phyloP scores from a whole-genome alignment of 2,329 filamentous ascomycete species.

The Fusarium torreyae region DNA sequence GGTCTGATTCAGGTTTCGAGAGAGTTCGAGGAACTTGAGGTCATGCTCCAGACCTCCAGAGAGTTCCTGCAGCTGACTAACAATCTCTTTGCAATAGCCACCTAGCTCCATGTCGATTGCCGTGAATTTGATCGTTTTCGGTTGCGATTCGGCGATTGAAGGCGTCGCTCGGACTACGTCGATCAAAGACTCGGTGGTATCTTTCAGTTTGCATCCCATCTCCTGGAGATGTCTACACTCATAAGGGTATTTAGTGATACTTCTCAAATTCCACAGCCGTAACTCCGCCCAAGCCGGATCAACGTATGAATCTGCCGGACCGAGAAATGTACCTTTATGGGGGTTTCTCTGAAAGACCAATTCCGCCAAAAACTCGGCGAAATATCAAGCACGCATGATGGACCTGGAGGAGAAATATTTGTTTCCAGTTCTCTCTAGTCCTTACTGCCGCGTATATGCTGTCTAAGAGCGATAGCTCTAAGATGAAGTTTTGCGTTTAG shows the following conservation, averaged over 20 bases:
- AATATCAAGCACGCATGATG: not conserved
- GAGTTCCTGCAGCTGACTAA: fast-evolving
- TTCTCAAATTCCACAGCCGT: not conserved
- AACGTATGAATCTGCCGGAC: not conserved
- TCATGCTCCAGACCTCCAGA: not conserved
- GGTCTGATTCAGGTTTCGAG: fast-evolving
- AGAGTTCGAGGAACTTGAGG: not conserved
- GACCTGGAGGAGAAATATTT: not conserved
- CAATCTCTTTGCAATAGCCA: fast-evolving
- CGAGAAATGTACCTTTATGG: fast-evolving
- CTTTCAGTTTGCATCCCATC: fast-evolving
- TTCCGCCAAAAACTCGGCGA: not conserved
- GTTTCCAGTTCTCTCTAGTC: not conserved
- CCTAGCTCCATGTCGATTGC: not conserved
- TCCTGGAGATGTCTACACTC: not conserved
- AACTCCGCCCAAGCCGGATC: fast-evolving
- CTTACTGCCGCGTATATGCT: not conserved
- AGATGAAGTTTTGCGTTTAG: no score
- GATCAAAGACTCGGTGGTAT: fast-evolving
- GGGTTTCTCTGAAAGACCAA: fast-evolving
- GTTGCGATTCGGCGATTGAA: fast-evolving
- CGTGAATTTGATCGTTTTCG: not conserved
- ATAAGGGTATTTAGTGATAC: fast-evolving
- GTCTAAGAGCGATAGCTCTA: not conserved
- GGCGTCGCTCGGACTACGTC: fast-evolving